Evolutionary conservation across 2,329 filamentous ascomycete species (phyloP).

Genomic region (Onygenales sp.): DNA sequence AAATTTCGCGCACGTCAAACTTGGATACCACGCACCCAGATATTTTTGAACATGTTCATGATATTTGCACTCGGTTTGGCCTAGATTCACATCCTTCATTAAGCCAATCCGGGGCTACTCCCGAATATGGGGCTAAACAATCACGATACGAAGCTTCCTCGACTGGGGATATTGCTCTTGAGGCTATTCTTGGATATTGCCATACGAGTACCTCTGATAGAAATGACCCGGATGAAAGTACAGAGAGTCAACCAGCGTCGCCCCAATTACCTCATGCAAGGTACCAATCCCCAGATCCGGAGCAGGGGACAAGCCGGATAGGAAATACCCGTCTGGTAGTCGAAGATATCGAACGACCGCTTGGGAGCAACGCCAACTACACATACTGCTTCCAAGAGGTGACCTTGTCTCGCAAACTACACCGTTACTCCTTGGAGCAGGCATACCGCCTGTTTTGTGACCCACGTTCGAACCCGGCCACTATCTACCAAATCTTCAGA

Average conservation of each 20-base stretch:
- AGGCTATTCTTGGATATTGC: background rate
- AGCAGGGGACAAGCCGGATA: background rate
- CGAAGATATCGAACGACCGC: background rate
- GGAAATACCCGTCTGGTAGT: background rate
- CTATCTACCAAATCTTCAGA: conserved; percentile 15
- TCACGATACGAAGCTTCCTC: background rate
- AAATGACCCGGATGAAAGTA: background rate
- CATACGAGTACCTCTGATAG: background rate
- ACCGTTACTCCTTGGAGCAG: conserved; percentile 55
- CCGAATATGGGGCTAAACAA: no score
- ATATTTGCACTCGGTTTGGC: background rate
- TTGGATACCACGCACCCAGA: background rate
- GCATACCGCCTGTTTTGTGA: conserved; percentile 49
- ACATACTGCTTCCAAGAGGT: conserved; percentile 58
- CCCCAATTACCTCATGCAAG: background rate
- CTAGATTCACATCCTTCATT: background rate
- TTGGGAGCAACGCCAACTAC: background rate
- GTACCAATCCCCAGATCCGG: background rate
- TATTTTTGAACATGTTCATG: background rate
- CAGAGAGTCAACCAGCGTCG: background rate
- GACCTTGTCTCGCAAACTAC: conserved; percentile 62
- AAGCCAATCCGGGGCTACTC: background rate
- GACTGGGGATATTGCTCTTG: background rate
- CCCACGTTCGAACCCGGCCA: conserved; percentile 11
- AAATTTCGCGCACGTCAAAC: background rate